Conservation (phyloP, 805 yeast species). For the Saccharomycopsis lassenensis region DNA sequence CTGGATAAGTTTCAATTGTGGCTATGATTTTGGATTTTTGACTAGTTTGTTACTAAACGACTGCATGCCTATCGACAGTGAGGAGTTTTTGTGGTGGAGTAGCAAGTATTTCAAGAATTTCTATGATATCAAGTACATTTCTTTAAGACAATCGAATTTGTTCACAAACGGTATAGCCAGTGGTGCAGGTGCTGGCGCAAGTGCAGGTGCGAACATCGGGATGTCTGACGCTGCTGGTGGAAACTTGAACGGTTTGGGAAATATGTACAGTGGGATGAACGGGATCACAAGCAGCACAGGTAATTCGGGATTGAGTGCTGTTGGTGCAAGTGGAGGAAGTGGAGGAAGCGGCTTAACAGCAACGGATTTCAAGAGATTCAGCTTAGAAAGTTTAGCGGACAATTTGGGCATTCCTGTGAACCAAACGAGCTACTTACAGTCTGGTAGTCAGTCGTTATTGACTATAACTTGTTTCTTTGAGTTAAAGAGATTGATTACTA, state of each 20-base stretch:
- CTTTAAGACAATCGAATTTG: constrained; percentile 24
- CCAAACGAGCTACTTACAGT: constrained; percentile 25
- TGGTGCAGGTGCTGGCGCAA: constrained; percentile 8
- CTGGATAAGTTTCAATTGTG: constrained; percentile 91
- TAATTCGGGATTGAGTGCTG: constrained; percentile 1
- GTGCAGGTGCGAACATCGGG: neutral
- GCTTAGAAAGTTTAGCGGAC: constrained; percentile 31
- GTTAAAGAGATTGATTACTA: constrained; percentile 18
- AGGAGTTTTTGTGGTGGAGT: constrained; percentile 66
- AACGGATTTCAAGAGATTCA: constrained; percentile 27
- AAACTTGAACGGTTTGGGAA: constrained; percentile 1
- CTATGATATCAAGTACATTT: constrained; percentile 64
- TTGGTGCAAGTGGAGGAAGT: neutral
- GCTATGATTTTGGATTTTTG: constrained; percentile 90
- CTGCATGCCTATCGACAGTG: constrained; percentile 68
- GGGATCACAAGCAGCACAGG: constrained; percentile 2
- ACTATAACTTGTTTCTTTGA: constrained; percentile 34
- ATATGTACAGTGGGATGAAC: neutral
- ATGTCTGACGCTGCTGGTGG: neutral
- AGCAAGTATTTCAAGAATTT: constrained; percentile 66
- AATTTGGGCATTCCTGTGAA: constrained; percentile 27
- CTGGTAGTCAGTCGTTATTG: constrained; percentile 34
- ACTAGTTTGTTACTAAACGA: constrained; percentile 65
- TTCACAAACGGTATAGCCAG: constrained; percentile 22
- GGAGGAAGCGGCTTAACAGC: neutral